Percentiles rank a stretch among this genome's conserved stretches.
Evolutionary conservation across 1,139 yeast species (phyloP).

Genomic region (Diutina catenulata): DNA sequence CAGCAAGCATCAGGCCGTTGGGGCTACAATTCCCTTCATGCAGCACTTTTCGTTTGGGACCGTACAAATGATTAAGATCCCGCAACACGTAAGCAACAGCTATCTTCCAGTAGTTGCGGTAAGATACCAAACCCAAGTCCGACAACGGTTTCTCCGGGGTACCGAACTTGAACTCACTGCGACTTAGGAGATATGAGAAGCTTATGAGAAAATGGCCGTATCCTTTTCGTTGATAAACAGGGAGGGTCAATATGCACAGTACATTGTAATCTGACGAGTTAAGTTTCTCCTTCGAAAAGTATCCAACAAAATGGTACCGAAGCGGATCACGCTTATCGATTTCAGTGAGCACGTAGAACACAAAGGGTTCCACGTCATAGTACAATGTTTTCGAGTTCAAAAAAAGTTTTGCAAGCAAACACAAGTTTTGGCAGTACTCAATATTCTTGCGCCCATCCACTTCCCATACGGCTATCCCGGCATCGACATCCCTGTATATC

Average conservation of each 20-base stretch:
- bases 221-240: constrained; percentile 79
- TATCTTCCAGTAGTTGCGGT: constrained; percentile 78
- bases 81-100: constrained; percentile 35
- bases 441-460: constrained; percentile 84
- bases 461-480: constrained; percentile 66
- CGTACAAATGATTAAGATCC: background rate
- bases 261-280: constrained; percentile 70
- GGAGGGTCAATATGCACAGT: constrained; percentile 83
- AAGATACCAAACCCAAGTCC: constrained; percentile 75
- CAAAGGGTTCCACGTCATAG: constrained; percentile 91
- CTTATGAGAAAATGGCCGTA: constrained; percentile 84
- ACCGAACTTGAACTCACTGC: constrained; percentile 69
- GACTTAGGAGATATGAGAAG: constrained; percentile 70
- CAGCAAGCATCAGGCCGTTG: too few relatives aligned
- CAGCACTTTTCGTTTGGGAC: constrained; percentile 16
- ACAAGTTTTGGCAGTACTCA: constrained; percentile 76
- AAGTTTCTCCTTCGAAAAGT: constrained; percentile 81
- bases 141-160: constrained; percentile 94
- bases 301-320: constrained; percentile 78
- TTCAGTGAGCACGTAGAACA: constrained; percentile 76
- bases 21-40: constrained; percentile 14
- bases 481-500: constrained; percentile 53
- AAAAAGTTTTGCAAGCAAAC: constrained; percentile 80
- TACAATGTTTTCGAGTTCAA: constrained; percentile 84
- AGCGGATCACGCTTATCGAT: constrained; percentile 34